phyloP scores from a whole-genome alignment of 805 yeast species.

The Komagataella kurtzmanii region DNA sequence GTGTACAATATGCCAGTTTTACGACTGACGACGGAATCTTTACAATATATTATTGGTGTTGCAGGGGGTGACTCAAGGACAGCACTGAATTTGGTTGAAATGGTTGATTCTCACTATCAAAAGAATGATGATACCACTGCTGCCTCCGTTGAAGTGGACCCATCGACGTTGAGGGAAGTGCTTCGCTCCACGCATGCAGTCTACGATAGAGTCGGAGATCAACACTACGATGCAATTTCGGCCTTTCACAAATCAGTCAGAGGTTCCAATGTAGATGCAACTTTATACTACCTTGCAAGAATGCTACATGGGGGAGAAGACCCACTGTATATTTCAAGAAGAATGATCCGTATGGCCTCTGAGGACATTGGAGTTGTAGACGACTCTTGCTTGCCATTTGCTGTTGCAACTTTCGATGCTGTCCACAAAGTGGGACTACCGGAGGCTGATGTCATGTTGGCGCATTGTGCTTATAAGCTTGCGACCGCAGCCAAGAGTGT shows the following conservation, averaged over 20 bases:
- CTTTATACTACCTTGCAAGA: conserved; percentile 71
- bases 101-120: conserved; percentile 39
- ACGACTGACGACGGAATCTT: conserved; percentile 38
- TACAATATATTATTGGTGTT: conserved; percentile 56
- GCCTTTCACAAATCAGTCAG: conserved; percentile 91
- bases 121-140: conserved; percentile 16
- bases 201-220: conserved; percentile 83
- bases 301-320: conserved; percentile 94
- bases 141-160: conserved; percentile 12
- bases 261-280: conserved; percentile 84
- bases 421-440: conserved; percentile 89
- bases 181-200: conserved; percentile 39
- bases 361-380: conserved; percentile 89
- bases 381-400: conserved; percentile 74
- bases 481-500: conserved; percentile 82
- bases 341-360: conserved; percentile 90
- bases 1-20: conserved; percentile 35
- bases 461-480: conserved; percentile 85
- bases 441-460: conserved; percentile 79
- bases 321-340: conserved; percentile 75
- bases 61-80: conserved; percentile 85
- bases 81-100: conserved; percentile 70
- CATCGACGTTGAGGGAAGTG: conserved; percentile 20
- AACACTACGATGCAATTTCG: conserved; percentile 88
- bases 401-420: conserved; percentile 74